Percentiles rank a stretch among this genome's conserved stretches.
phyloP scores from a whole-genome alignment of 2,329 filamentous ascomycete species.

The Neopestalotiopsis rosae region DNA sequence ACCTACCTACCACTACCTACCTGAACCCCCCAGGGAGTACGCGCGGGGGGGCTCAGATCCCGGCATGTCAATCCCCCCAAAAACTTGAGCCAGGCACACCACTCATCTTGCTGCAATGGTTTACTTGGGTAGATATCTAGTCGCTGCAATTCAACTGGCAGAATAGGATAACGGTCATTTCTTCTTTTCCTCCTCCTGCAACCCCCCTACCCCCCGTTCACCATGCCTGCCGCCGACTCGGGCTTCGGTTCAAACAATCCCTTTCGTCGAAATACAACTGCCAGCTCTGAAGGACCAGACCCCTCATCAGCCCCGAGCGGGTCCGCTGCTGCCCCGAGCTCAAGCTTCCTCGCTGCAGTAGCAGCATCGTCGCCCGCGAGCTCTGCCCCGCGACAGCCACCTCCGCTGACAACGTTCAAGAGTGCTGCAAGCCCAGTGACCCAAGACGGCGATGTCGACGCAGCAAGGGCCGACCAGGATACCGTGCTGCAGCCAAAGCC shows the following conservation, averaged over 20 bases:
- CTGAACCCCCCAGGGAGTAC: neutral
- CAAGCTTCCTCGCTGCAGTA: slow-evolving; percentile 24
- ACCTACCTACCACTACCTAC: neutral
- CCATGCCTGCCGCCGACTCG: slow-evolving; percentile 42
- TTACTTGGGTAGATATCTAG: slow-evolving; percentile 6
- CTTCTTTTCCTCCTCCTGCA: neutral
- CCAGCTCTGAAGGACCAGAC: slow-evolving; percentile 17
- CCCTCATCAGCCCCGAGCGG: slow-evolving; percentile 23
- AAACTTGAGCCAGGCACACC: slow-evolving; percentile 8
- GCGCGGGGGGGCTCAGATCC: slow-evolving; percentile 11
- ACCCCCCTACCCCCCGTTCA: slow-evolving; percentile 23
- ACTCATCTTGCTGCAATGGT: slow-evolving; percentile 10
- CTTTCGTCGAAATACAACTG: slow-evolving; percentile 50
- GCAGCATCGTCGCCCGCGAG: slow-evolving; percentile 20
- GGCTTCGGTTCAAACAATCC: slow-evolving; percentile 55
- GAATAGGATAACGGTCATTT: neutral
- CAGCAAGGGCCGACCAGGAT: slow-evolving; percentile 35
- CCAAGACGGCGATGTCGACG: slow-evolving; percentile 33
- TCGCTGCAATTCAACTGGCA: slow-evolving; percentile 7
- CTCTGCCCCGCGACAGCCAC: slow-evolving; percentile 28
- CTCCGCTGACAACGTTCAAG: slow-evolving; percentile 37
- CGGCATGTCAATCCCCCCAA: slow-evolving; percentile 11
- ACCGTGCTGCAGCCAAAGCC: slow-evolving; percentile 33
- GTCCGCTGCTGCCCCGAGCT: slow-evolving; percentile 19
- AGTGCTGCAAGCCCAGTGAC: slow-evolving; percentile 33